Evolutionary conservation across 208 protist genomes (phyloP).

Genomic region (Sergeia podlipaevii): DNA sequence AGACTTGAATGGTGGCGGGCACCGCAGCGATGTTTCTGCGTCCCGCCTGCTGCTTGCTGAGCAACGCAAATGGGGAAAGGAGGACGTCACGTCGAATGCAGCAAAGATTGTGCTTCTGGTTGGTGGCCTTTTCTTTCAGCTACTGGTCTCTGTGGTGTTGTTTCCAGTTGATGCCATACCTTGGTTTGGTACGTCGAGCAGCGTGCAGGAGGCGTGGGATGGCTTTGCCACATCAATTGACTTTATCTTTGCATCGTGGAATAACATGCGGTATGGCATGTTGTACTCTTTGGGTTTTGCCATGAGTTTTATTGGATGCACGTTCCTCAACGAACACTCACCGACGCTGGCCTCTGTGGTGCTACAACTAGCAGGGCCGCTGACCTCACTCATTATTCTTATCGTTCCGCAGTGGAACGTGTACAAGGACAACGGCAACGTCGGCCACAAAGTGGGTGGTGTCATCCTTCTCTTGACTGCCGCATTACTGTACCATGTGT

Average conservation of each 20-base stretch:
- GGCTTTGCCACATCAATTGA: conserved; percentile 40
- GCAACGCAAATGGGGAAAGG: conserved; percentile 54
- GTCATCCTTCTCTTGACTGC: conserved; percentile 59
- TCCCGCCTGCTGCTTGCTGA: conserved; percentile 13
- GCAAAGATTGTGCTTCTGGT: conserved; percentile 70
- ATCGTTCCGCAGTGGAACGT: conserved; percentile 81
- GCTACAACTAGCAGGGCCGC: conserved; percentile 66
- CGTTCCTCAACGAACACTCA: conserved; percentile 81
- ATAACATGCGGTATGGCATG: conserved; percentile 58
- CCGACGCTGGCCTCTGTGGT: conserved; percentile 81
- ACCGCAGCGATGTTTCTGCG: too few species aligned
- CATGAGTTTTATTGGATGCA: conserved; percentile 80
- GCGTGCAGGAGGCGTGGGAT: conserved; percentile 32
- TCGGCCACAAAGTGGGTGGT: conserved; percentile 68
- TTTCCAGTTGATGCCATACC: conserved; percentile 73
- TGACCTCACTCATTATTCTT: conserved; percentile 71
- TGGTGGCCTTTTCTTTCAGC: conserved; percentile 59
- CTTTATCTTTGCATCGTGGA: conserved; percentile 67
- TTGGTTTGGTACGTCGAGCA: conserved; percentile 63
- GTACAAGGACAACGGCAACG: conserved; percentile 44
- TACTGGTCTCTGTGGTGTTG: conserved; percentile 49
- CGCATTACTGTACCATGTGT: conserved; percentile 69
- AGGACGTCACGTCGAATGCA: conserved; percentile 59
- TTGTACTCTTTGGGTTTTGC: conserved; percentile 65
- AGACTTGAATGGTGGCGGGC: too few species aligned